Evolutionary conservation across 176 grass and related monocot genomes (phyloP), one percentile per base, ranked within the genome.

Genomic region (Zea luxurians): DNA sequence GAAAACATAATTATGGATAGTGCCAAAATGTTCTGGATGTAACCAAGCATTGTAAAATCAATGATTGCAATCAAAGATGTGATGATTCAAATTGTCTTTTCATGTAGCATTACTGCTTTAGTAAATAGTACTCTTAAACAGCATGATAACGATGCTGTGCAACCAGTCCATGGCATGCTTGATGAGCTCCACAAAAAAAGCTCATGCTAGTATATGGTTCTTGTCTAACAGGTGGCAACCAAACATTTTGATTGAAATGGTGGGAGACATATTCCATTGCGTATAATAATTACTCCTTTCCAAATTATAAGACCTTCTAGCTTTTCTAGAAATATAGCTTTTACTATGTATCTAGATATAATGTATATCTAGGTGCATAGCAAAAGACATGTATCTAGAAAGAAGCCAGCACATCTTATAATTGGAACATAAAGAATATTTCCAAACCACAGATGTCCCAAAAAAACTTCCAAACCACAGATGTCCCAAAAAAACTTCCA

Each of bases 271-370:
- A 36, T 61, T 44, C 55, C 38, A 46, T 1, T 76, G 5, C 4
- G 13, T 2, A 46, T 61, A 57, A 15, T 46, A 20, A 13, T 75
- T 62, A 18, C 10, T 35, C 54, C 0, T 0, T 20, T 58, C 54
- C n/a, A 58, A 58, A 58, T 58, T 58, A 7, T 20, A 58, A 58
- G 54, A 20, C 54, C 18, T 8, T 20, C 54, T 58, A 2, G 2
- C 17, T 58, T 58, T 58, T 20, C 54, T 58, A 58, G 54, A 58
- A 9, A 20, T 7, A 55, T n/a, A n/a, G 52, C 52, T 55, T 57
- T 57, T 57, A 57, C 54, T 58, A 58, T 18, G 54, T 58, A 58
- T 20, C 54, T 18, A 58, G 54, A 58, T 58, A 58, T 58, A 58
- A 20, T 18, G 17, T 9, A 58, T 58, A 58, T 58, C 17, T 4